phyloP scores from a whole-genome alignment of 805 yeast genomes.

The Wickerhamiella vanderwaltii region DNA sequence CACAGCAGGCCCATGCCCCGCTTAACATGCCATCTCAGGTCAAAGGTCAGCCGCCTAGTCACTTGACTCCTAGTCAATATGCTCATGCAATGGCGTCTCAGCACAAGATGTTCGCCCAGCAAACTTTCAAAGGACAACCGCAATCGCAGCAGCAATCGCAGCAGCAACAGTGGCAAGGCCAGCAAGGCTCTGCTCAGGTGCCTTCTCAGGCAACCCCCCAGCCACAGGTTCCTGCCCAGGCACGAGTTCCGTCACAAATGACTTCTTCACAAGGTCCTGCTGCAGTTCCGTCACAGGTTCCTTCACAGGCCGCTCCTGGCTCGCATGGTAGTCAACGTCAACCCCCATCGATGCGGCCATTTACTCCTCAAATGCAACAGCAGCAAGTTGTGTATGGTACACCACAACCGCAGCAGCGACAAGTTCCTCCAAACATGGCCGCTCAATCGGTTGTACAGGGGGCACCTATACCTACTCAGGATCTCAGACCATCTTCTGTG shows the following conservation, averaged over 20 bases:
- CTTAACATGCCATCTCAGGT: slow-evolving; percentile 16
- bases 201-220: slow-evolving; percentile 10
- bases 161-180: slow-evolving; percentile 13
- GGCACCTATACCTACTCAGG: slow-evolving; percentile 9
- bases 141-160: slow-evolving; percentile 16
- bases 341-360: background rate
- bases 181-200: slow-evolving; percentile 4
- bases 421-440: slow-evolving; percentile 4
- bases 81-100: slow-evolving; percentile 15
- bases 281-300: too few relatives aligned
- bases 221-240: slow-evolving; percentile 13
- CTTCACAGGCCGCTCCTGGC: slow-evolving; percentile 1
- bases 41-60: slow-evolving; percentile 12
- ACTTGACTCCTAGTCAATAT: slow-evolving; percentile 10
- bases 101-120: slow-evolving; percentile 18
- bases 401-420: slow-evolving; percentile 10
- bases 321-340: background rate
- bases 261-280: background rate
- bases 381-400: slow-evolving; percentile 2
- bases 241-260: slow-evolving; percentile 12
- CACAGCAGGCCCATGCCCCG: slow-evolving; percentile 9
- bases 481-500: slow-evolving; percentile 8
- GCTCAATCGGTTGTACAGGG: slow-evolving; percentile 3
- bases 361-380: slow-evolving; percentile 7
- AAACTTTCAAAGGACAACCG: slow-evolving; percentile 10